These are phyloP conservation scores for Sclerotinia trifoliorum DNA, from an alignment of 2,329 filamentous ascomycete species.

Conservation along the genomic window DNA sequence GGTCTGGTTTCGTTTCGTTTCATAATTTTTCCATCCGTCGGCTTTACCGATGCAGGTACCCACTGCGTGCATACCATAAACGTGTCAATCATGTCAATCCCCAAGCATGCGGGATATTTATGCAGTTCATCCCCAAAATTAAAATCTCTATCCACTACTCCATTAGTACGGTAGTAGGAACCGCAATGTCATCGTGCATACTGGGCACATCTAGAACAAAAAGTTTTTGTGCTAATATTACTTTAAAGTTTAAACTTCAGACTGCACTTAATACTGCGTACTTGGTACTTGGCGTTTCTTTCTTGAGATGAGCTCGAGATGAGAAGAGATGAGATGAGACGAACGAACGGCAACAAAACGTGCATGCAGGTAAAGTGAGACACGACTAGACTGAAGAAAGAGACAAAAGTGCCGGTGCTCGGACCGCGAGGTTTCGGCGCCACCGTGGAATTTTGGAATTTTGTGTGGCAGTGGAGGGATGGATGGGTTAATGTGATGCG, in stretches of 20 bases:
- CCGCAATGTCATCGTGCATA: too few species aligned
- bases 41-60: slow-evolving; percentile 3
- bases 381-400: not conserved
- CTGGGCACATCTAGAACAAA: too few species aligned
- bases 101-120: not conserved
- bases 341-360: not conserved
- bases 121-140: not conserved
- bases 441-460: not conserved
- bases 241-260: too few species aligned
- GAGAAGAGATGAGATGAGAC: not conserved
- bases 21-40: not conserved
- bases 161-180: too few species aligned
- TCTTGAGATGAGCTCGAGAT: too few species aligned
- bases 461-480: not conserved
- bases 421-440: slow-evolving; percentile 1
- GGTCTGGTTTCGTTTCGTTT: not conserved
- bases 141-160: too few species aligned
- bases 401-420: not conserved
- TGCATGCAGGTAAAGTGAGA: not conserved
- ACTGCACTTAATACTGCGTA: not conserved
- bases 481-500: too few species aligned
- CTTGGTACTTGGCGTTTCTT: not conserved
- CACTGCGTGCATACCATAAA: not conserved
- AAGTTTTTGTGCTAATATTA: too few species aligned
- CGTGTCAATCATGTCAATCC: not conserved